These are phyloP conservation scores for Platismatia glauca DNA, from an alignment of 495 filamentous ascomycete species.

Conservation along the genomic window DNA sequence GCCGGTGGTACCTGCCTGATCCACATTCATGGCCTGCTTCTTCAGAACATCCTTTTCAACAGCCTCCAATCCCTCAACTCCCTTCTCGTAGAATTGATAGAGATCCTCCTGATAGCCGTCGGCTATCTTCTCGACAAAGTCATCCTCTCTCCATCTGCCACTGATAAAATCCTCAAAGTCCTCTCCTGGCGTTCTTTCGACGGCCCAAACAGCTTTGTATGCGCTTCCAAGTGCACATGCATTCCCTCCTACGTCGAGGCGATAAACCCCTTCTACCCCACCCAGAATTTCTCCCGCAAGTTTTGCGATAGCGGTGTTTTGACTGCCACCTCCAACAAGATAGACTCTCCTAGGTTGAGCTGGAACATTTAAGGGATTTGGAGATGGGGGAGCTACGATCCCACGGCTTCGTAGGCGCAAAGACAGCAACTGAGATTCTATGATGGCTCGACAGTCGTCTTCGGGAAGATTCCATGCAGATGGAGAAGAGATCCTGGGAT, in stretches of 20 bases:
- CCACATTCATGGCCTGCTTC: slow-evolving; percentile 19
- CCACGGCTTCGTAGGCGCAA: slow-evolving; percentile 73
- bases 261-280: slow-evolving; percentile 79
- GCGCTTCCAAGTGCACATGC: slow-evolving; percentile 86
- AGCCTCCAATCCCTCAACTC: slow-evolving; percentile 67
- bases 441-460: slow-evolving; percentile 73
- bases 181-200: slow-evolving; percentile 58
- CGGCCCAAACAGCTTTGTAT: slow-evolving; percentile 93
- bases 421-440: slow-evolving; percentile 90
- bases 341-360: slow-evolving; percentile 85
- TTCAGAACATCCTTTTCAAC: slow-evolving; percentile 63
- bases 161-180: slow-evolving; percentile 83
- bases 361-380: slow-evolving; percentile 42
- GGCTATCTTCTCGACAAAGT: slow-evolving; percentile 69
- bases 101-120: slow-evolving; percentile 68
- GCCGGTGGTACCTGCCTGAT: slow-evolving; percentile 3
- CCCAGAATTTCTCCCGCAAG: slow-evolving; percentile 81
- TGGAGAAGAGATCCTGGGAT: slow-evolving; percentile 9
- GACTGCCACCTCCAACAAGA: slow-evolving; percentile 82
- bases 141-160: slow-evolving; percentile 73
- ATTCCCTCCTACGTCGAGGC: slow-evolving; percentile 89
- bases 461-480: slow-evolving; percentile 46
- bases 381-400: slow-evolving; percentile 52
- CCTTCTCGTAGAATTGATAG: slow-evolving; percentile 67
- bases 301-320: slow-evolving; percentile 77